Percentiles rank a stretch among this genome's conserved stretches.
These are phyloP conservation scores for Pleurotus tuber-regium DNA, from an alignment of 768 basidiomycete genomes.

Conservation along the genomic window DNA sequence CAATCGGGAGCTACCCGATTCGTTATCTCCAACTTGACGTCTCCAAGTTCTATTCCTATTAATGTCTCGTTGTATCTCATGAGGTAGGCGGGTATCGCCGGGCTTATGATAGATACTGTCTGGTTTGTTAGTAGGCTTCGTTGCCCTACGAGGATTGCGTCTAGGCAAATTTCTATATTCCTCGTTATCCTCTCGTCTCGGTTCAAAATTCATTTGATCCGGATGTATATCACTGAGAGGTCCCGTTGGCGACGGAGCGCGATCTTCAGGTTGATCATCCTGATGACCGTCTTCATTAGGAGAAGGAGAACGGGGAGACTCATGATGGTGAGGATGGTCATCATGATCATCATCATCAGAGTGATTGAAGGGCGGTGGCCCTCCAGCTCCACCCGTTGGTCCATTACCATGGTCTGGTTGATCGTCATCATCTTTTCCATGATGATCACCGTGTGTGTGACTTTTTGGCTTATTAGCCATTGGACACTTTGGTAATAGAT, in stretches of 20 bases:
- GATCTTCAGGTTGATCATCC: not conserved
- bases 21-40: not conserved
- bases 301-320: not conserved
- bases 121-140: too few relatives aligned
- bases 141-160: too few relatives aligned
- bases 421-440: not conserved
- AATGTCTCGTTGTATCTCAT: not conserved
- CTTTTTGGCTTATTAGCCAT: not conserved
- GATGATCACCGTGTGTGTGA: not conserved
- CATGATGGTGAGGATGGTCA: not conserved
- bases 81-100: not conserved
- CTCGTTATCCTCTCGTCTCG: too few relatives aligned
- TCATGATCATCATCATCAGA: not conserved
- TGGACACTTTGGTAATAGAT: not conserved
- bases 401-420: not conserved
- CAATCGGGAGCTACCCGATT: conserved; percentile 1
- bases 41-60: not conserved
- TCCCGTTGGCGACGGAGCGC: not conserved
- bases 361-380: not conserved
- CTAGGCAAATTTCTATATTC: too few relatives aligned
- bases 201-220: too few relatives aligned
- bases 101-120: not conserved
- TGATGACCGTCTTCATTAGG: not conserved
- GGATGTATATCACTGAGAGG: too few relatives aligned
- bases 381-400: not conserved